Conservation (phyloP, 345 rosid species). For the Gossypium thurberi region DNA sequence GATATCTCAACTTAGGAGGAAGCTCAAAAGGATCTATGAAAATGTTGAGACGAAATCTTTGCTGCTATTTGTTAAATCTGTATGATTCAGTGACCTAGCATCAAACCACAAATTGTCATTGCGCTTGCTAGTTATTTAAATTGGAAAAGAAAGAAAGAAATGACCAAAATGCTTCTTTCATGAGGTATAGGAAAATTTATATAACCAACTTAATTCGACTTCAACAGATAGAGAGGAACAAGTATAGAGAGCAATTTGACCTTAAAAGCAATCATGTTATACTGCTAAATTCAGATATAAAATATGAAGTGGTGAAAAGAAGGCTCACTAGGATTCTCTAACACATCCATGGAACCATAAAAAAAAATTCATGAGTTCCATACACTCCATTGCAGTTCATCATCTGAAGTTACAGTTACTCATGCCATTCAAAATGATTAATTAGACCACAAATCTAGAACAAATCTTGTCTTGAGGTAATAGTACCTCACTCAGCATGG, state of each 20-base stretch:
- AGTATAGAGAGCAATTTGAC: neutral
- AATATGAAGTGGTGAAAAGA: neutral
- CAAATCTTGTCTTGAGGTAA: neutral
- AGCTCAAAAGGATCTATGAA: conserved; percentile 15
- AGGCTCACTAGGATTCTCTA: neutral
- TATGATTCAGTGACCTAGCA: conserved; percentile 5
- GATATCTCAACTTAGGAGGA: conserved; percentile 1
- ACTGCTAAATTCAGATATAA: neutral
- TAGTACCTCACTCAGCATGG: neutral
- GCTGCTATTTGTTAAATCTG: neutral
- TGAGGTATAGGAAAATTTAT: neutral
- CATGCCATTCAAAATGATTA: neutral
- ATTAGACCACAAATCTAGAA: neutral
- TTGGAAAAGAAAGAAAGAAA: neutral
- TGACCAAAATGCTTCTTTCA: neutral
- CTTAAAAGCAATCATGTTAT: neutral
- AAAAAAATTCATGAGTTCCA: neutral
- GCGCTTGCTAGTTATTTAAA: neutral
- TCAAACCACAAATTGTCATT: neutral
- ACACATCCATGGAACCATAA: neutral
- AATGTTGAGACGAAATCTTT: neutral
- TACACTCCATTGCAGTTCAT: neutral
- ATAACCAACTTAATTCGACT: neutral
- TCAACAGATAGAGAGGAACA: neutral
- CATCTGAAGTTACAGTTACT: neutral